Evolutionary conservation across 768 basidiomycete genomes (phyloP).

Genomic region (Royoungia palumana): DNA sequence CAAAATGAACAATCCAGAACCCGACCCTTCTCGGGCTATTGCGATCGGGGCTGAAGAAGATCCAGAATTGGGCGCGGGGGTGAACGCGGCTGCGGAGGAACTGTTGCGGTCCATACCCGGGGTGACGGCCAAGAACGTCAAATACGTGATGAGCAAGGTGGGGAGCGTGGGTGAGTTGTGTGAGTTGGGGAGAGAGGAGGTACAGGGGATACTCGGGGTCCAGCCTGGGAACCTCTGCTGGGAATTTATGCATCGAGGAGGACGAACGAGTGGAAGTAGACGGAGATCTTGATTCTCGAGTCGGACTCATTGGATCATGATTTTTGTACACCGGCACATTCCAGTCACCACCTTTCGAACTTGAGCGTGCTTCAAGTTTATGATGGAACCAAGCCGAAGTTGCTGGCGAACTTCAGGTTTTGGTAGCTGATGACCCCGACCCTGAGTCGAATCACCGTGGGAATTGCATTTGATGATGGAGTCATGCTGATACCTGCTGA

Average conservation of each 20-base stretch:
- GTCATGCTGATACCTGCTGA: too few relatives aligned
- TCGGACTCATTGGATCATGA: too few relatives aligned
- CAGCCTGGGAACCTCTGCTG: conserved; percentile 80
- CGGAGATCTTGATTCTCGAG: background rate
- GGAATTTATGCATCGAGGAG: conserved; percentile 78
- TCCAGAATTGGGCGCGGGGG: conserved; percentile 58
- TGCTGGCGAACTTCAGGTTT: too few relatives aligned
- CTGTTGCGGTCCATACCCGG: conserved; percentile 81
- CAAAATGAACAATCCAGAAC: conserved; percentile 76
- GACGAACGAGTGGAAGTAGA: conserved; percentile 23
- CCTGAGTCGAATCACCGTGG: too few relatives aligned
- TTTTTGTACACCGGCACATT: too few relatives aligned
- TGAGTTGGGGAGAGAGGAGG: conserved; percentile 51
- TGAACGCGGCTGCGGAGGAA: conserved; percentile 78
- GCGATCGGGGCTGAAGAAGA: conserved; percentile 79
- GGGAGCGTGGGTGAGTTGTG: conserved; percentile 73
- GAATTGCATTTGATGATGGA: background rate
- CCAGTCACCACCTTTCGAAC: too few relatives aligned
- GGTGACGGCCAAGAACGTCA: conserved; percentile 77
- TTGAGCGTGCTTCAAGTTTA: too few relatives aligned
- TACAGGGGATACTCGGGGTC: conserved; percentile 74
- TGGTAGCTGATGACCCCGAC: too few relatives aligned
- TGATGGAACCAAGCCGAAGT: too few relatives aligned
- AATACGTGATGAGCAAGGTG: conserved; percentile 82
- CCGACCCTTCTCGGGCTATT: conserved; percentile 73